These are phyloP conservation scores for Tricladium varicosporioides DNA, from an alignment of 2,329 filamentous ascomycete genomes.

Conservation along the genomic window DNA sequence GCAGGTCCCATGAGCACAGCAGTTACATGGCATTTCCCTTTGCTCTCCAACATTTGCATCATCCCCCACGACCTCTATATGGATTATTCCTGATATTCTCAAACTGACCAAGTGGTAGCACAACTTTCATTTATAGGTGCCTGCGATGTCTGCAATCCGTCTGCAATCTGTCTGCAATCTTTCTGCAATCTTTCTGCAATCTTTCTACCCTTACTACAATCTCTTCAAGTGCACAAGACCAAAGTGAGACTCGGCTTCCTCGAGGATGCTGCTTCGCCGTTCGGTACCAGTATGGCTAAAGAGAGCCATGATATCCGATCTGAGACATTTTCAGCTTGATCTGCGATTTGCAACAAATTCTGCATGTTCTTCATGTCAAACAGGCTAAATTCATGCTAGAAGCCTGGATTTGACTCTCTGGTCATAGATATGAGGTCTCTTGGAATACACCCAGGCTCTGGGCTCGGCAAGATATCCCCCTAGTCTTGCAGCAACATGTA, in stretches of 20 bases:
- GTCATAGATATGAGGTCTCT: too few species aligned
- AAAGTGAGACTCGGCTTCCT: background rate
- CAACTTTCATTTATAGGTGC: background rate
- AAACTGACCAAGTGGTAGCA: background rate
- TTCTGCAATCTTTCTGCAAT: background rate
- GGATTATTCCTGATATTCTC: background rate
- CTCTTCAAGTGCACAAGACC: background rate
- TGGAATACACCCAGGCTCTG: too few species aligned
- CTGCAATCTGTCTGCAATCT: background rate
- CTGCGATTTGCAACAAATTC: background rate
- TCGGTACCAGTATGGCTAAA: background rate
- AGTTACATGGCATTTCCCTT: background rate
- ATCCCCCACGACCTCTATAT: background rate
- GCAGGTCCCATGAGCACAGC: background rate
- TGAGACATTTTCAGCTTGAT: background rate
- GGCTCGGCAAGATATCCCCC: too few species aligned
- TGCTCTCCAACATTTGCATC: background rate
- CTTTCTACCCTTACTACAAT: background rate
- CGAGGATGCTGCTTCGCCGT: background rate
- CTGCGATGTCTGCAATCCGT: background rate
- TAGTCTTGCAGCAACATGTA: too few species aligned
- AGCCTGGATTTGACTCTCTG: background rate
- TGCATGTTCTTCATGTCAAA: background rate
- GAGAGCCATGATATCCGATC: background rate
- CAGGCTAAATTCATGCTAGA: background rate